A percentile compares a stretch with the other conserved stretches of the same genome.
Conservation (phyloP, 2,329 filamentous ascomycete genomes). For the Colletotrichum agaves region DNA sequence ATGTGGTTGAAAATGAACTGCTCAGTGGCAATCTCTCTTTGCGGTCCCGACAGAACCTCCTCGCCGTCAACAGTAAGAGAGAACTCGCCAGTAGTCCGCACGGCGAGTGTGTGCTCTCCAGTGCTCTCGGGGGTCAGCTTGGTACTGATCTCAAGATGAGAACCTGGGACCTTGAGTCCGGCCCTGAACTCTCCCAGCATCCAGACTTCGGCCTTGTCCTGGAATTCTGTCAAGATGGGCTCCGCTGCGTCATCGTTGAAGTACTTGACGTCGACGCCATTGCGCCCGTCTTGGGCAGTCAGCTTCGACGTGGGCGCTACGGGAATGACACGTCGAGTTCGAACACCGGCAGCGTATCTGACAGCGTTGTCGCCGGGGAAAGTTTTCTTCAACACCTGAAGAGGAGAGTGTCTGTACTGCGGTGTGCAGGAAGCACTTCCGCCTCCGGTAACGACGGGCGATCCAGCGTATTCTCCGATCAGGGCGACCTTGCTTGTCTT, state of each 20-base stretch:
- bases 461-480: conserved; percentile 27
- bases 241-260: conserved; percentile 33
- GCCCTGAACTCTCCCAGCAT: conserved; percentile 39
- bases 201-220: conserved; percentile 38
- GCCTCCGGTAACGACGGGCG: conserved; percentile 25
- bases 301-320: conserved; percentile 22
- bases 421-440: conserved; percentile 34
- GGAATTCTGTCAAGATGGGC: conserved; percentile 31
- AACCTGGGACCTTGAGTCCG: conserved; percentile 34
- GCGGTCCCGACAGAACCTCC: conserved; percentile 29
- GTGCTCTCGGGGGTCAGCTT: conserved; percentile 32
- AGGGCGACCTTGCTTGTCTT: conserved; percentile 9
- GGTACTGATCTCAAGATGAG: conserved; percentile 34
- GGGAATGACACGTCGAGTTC: conserved; percentile 35
- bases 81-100: conserved; percentile 35
- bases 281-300: conserved; percentile 24
- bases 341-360: conserved; percentile 18
- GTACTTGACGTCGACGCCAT: conserved; percentile 35
- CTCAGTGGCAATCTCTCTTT: conserved; percentile 35
- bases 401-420: conserved; percentile 33
- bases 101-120: conserved; percentile 35
- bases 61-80: conserved; percentile 33
- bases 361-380: neutral
- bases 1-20: conserved; percentile 40
- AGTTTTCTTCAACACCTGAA: conserved; percentile 17